Evolutionary conservation across 2,329 filamentous ascomycete species (phyloP), one percentile per base, ranked within the genome.

Genomic region (Colletotrichum sp.): DNA sequence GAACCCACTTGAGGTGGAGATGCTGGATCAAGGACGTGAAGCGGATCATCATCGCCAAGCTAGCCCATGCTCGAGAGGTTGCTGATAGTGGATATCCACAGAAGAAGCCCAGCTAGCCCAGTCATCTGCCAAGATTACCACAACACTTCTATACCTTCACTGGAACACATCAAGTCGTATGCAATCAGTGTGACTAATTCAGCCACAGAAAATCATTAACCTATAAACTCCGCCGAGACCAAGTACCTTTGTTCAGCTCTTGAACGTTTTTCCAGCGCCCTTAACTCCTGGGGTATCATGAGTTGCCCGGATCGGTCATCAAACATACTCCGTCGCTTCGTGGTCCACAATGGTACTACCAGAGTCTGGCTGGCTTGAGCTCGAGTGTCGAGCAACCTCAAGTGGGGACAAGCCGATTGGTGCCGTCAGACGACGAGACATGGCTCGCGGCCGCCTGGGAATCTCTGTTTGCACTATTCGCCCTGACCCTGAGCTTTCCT

Each of bases 231-330:
- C 58, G 58, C 3, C 18, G n/a, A 36, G 0, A 30, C 58, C 26
- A 32, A n/a, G 12, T 65, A n/a, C 26, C 7, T 21, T 65, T 28
- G 36, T 65, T 65, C 36, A 65, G 26, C 38, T 34, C 43, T 34
- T 66, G 63, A 55, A 36, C 28, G 1, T 38, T 71, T 71, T 52
- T 71, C 5, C 24, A 6, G 13, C 26, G n/a, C 26, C 28, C 4
- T 48, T 7, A 61, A 72, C 69, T 67, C 68, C 72, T 26, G 30
- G 52, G 68, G 69, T 74, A 74, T 72, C 72, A 63, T 67, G 8
- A 55, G n/a, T 28, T 4, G 14, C 62, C 72, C 68, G 38, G 18
- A 43, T 43, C 26, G 24, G 24, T 43, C 24, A 43, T 74, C n/a
- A 74, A 63, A 63, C 72, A 32, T 72, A 72, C 61, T 63, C 59